Evolutionary conservation across 371 early-diverging fungal species (phyloP), one percentile per base, ranked within the genome.

Genomic region (Fennellomyces sp.): DNA sequence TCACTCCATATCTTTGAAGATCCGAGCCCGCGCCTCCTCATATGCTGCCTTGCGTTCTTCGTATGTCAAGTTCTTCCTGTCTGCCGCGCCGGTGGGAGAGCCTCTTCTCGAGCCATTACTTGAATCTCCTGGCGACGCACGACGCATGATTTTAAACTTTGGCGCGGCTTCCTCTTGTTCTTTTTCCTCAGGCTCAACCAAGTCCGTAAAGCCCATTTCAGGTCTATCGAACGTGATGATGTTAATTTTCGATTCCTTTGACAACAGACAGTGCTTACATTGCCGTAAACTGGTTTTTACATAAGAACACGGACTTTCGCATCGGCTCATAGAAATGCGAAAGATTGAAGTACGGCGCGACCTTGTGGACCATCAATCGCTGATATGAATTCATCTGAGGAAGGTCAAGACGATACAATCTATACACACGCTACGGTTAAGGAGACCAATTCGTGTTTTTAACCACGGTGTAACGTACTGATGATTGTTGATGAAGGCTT

Each of bases 371-470:
- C 59, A 93, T 82, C 61, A 90, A 69, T 11, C 93, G 81, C 55
- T 91, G 89, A 58, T 91, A 93, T 6, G 89, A 88, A 58, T 93
- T 93, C 83, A 92, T 84, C 11, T 75, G 72, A 15, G 90, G 88
- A 61, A 90, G 84, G 61, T 85, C 88, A 39, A 90, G 66, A 15
- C 84, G 74, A 39, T 76, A 76, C 53, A 81, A 78, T 59, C 89
- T 89, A 61, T 29, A 27, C 27, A 50, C n/a, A n/a, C n/a, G n/a
- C n/a, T n/a, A n/a, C n/a, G n/a, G n/a, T 38, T 21, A 42, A 3
- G 25, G 13, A 26, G 21, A 13, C 36, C 12, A 10, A 26, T 8
- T 50, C 15, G 8, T 36, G 50, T 38, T 50, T 10, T 52, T 21
- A 19, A 38, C 27, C 31, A 33, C 6, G 3, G 15, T 39, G 21